Conservation (phyloP, 495 filamentous ascomycete genomes). For the Aspergillus steynii region DNA sequence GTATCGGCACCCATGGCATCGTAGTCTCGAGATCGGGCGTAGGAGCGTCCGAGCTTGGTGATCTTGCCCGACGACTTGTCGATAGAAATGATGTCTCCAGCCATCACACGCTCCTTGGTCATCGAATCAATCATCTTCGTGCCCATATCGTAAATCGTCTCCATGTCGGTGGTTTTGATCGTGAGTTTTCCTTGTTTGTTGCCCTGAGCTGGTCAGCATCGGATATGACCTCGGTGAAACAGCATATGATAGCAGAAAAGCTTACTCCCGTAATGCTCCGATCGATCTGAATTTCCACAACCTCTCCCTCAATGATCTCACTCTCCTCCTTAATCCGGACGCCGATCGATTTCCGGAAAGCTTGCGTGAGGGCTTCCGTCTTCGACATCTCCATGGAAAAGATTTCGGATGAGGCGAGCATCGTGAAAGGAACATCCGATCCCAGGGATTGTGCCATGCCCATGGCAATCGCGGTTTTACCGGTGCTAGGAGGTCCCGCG, state of each 20-base stretch:
- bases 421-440: conserved; percentile 92
- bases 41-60: conserved; percentile 91
- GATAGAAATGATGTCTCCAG: conserved; percentile 96
- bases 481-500: conserved; percentile 94
- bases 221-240: conserved; percentile 1
- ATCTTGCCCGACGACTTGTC: conserved; percentile 98
- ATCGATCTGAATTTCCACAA: conserved; percentile 99
- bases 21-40: conserved; percentile 92
- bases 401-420: conserved; percentile 92
- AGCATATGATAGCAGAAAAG: neutral
- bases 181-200: conserved; percentile 99
- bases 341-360: conserved; percentile 95
- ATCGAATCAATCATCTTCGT: conserved; percentile 99
- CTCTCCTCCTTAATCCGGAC: conserved; percentile 97
- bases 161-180: conserved; percentile 99
- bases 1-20: conserved; percentile 99
- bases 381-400: conserved; percentile 99
- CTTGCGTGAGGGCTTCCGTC: conserved; percentile 95
- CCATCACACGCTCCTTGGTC: conserved; percentile 98
- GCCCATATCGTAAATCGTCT: conserved; percentile 98
- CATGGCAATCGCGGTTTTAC: conserved; percentile 98
- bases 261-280: conserved; percentile 87
- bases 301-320: conserved; percentile 98
- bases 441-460: conserved; percentile 97
- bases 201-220: conserved; percentile 46